A percentile compares a stretch with the other conserved stretches of the same genome.
These are phyloP conservation scores for Pythium monospermum DNA, from an alignment of 352 stramenopile genomes.

Conservation along the genomic window DNA sequence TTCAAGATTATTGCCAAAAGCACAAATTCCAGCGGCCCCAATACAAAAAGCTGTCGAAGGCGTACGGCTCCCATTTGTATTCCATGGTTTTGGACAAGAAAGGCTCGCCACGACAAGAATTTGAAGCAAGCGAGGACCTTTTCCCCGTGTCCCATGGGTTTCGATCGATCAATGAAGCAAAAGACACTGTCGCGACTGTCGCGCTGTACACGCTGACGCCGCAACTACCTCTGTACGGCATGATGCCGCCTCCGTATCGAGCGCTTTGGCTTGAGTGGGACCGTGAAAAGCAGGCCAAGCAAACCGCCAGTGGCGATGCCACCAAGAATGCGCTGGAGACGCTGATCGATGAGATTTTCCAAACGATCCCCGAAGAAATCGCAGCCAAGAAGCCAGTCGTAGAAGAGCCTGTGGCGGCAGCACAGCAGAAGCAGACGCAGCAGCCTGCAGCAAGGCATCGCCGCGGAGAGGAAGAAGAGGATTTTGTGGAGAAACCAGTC, in stretches of 20 bases:
- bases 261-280: slow-evolving; percentile 85
- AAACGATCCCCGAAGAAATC: slow-evolving; percentile 45
- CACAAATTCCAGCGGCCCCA: slow-evolving; percentile 73
- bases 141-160: slow-evolving; percentile 41
- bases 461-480: not conserved
- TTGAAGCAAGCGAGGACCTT: slow-evolving; percentile 36
- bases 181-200: slow-evolving; percentile 72
- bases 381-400: slow-evolving; percentile 20
- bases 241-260: slow-evolving; percentile 86
- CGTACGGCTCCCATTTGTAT: slow-evolving; percentile 37
- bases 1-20: slow-evolving; percentile 89
- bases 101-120: slow-evolving; percentile 15
- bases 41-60: slow-evolving; percentile 52
- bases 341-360: slow-evolving; percentile 47
- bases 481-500: not conserved
- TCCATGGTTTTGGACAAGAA: slow-evolving; percentile 39
- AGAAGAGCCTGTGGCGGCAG: not conserved
- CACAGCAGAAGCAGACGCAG: not conserved
- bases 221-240: slow-evolving; percentile 80
- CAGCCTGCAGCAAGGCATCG: not conserved
- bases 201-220: slow-evolving; percentile 87
- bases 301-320: slow-evolving; percentile 27
- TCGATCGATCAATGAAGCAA: slow-evolving; percentile 60
- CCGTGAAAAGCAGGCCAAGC: slow-evolving; percentile 30
- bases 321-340: slow-evolving; percentile 48